Conservation (phyloP, 2,329 filamentous ascomycete genomes). For the Botrytis tulipae region DNA sequence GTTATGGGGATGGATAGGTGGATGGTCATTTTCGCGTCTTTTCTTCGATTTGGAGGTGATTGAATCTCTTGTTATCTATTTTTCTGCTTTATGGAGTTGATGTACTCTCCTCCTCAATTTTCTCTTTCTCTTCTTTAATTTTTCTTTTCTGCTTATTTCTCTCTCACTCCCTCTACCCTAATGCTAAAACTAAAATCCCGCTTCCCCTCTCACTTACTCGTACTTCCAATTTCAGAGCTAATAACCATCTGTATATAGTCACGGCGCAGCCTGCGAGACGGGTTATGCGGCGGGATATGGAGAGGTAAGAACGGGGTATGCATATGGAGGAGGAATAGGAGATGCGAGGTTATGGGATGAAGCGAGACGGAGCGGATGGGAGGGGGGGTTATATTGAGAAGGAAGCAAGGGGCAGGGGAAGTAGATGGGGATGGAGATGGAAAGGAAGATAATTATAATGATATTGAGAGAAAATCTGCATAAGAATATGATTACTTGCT, state of each 20-base stretch:
- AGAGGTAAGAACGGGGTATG: neutral
- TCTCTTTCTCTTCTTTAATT: neutral
- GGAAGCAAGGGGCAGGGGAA: too few species aligned
- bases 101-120: neutral
- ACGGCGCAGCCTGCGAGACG: neutral
- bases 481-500: fast-evolving
- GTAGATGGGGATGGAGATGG: neutral
- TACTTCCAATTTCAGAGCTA: neutral
- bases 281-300: neutral
- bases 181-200: too few species aligned
- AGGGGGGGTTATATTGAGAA: neutral
- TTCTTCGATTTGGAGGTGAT: neutral
- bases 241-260: neutral
- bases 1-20: neutral
- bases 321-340: neutral
- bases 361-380: neutral
- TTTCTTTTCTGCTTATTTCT: too few species aligned
- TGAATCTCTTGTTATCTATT: neutral
- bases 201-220: too few species aligned
- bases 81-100: neutral
- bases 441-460: neutral
- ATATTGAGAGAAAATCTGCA: neutral
- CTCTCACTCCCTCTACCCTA: too few species aligned
- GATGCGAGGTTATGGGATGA: constrained; percentile 1
- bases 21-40: neutral